Evolutionary conservation across 306 rosid genomes (phyloP).

Genomic region (Cicer bijugum): DNA sequence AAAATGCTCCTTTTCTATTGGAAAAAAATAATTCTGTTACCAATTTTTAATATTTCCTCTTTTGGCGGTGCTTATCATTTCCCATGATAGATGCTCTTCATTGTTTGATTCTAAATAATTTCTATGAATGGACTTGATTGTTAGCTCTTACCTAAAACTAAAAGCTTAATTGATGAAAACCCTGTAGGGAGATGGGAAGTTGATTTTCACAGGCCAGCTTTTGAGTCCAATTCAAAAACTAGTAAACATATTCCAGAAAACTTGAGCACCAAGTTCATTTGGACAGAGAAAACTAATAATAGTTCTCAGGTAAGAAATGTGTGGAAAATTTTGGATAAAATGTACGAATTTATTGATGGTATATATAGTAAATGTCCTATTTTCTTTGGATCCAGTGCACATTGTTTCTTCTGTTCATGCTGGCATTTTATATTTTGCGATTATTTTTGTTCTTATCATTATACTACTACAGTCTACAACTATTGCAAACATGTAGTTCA

Average conservation of each 20-base stretch:
- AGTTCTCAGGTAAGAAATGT: constrained; percentile 60
- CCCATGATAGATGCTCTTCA: constrained; percentile 27
- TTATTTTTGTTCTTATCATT: not conserved
- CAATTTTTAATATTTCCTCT: not conserved
- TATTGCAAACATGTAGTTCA: not conserved
- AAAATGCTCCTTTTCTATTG: constrained; percentile 14
- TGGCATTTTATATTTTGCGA: not conserved
- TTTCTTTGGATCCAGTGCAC: constrained; percentile 16
- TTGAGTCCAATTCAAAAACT: constrained; percentile 49
- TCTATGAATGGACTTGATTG: constrained; percentile 16
- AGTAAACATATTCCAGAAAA: constrained; percentile 49
- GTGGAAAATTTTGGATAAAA: constrained; percentile 27
- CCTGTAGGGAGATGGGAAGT: constrained; percentile 64
- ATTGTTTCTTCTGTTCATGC: constrained; percentile 32
- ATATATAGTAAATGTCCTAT: not conserved
- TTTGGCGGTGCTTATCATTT: constrained; percentile 3
- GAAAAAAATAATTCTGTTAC: not conserved
- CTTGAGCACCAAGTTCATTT: constrained; percentile 39
- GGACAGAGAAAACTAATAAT: constrained; percentile 35
- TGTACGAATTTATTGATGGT: not conserved
- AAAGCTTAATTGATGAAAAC: constrained; percentile 42
- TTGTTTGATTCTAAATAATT: constrained; percentile 32
- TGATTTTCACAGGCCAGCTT: constrained; percentile 52
- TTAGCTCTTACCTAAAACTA: constrained; percentile 34
- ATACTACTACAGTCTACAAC: not conserved